phyloP scores from a whole-genome alignment of 805 yeast genomes.

The Candida peoriensis region DNA sequence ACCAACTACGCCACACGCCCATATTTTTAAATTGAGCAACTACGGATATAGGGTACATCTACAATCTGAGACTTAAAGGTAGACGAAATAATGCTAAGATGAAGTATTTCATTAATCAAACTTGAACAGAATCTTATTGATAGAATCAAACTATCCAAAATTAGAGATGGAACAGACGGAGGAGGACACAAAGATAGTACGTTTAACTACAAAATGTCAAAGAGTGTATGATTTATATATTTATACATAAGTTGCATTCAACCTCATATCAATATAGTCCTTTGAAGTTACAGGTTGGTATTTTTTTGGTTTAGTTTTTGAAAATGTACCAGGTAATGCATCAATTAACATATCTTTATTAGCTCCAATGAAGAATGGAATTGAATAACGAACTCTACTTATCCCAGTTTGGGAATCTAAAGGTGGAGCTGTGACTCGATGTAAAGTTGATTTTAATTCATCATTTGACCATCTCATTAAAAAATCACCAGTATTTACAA shows the following conservation, averaged over 20 bases:
- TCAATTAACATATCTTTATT: constrained; percentile 20
- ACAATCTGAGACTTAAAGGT: too few relatives aligned
- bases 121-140: too few relatives aligned
- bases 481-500: constrained; percentile 22
- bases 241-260: constrained; percentile 23
- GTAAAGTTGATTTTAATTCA: constrained; percentile 21
- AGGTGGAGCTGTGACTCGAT: constrained; percentile 23
- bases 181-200: too few relatives aligned
- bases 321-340: constrained; percentile 22
- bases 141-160: too few relatives aligned
- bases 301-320: constrained; percentile 20
- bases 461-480: constrained; percentile 25
- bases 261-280: constrained; percentile 19
- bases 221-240: too few relatives aligned
- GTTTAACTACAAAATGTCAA: too few relatives aligned
- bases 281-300: constrained; percentile 23
- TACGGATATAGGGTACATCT: too few relatives aligned
- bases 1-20: constrained; percentile 84
- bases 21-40: too few relatives aligned
- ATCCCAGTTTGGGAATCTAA: constrained; percentile 14
- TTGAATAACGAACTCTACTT: constrained; percentile 22
- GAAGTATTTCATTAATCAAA: too few relatives aligned
- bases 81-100: too few relatives aligned
- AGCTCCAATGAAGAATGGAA: constrained; percentile 25
- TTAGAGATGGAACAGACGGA: too few relatives aligned